phyloP scores from a whole-genome alignment of 2,329 filamentous ascomycete species.

The Didymella lethalis region DNA sequence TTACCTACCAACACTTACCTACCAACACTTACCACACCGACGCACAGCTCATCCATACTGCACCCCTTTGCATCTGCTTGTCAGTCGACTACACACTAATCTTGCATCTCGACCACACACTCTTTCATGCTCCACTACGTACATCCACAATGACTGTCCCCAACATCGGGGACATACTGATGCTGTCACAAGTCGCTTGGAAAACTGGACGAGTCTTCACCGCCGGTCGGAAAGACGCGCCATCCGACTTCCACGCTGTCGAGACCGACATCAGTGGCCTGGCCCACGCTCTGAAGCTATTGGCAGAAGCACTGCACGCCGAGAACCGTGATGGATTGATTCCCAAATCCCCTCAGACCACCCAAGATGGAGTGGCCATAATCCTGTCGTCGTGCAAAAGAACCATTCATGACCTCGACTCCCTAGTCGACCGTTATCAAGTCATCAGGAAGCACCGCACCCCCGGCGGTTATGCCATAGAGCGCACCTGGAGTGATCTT shows the following conservation, averaged over 20 bases:
- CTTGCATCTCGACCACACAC: background rate
- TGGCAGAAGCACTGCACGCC: slow-evolving; percentile 55
- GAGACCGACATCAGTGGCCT: slow-evolving; percentile 54
- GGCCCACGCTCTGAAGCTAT: slow-evolving; percentile 53
- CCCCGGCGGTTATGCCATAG: slow-evolving; percentile 51
- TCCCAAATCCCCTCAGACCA: slow-evolving; percentile 45
- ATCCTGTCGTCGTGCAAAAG: slow-evolving; percentile 52
- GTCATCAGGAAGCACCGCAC: slow-evolving; percentile 54
- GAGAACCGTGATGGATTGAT: slow-evolving; percentile 45
- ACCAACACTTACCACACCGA: background rate
- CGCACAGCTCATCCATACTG: background rate
- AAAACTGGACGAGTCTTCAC: slow-evolving; percentile 56
- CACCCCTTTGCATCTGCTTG: background rate
- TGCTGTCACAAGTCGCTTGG: slow-evolving; percentile 58
- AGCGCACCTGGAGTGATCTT: slow-evolving; percentile 55
- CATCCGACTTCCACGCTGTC: slow-evolving; percentile 53
- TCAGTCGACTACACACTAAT: background rate
- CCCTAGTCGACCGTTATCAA: slow-evolving; percentile 56
- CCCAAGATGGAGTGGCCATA: slow-evolving; percentile 49
- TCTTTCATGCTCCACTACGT: background rate
- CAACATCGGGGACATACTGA: slow-evolving; percentile 55
- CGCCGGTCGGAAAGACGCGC: slow-evolving; percentile 51
- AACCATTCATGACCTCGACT: slow-evolving; percentile 55
- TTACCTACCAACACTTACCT: background rate
- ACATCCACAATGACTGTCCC: slow-evolving; percentile 41